A percentile compares a stretch with the other conserved stretches of the same genome.
Conservation (phyloP, 2,329 filamentous ascomycete genomes). For the Hymenoscyphus linearis region DNA sequence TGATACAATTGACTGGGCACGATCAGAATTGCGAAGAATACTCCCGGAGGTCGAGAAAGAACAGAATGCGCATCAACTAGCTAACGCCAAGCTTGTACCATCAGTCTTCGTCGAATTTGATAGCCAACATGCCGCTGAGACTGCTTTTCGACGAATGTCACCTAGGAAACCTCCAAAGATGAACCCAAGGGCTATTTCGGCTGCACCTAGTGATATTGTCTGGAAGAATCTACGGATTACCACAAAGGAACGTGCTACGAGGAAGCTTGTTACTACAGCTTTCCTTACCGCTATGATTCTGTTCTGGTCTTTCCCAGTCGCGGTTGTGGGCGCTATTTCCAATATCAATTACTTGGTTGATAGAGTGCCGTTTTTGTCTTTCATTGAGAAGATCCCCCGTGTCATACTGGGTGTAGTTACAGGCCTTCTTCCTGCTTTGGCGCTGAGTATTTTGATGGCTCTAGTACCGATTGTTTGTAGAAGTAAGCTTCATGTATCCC, state of each 20-base stretch:
- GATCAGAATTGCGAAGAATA: constrained; percentile 70
- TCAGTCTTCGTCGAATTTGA: constrained; percentile 89
- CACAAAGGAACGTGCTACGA: constrained; percentile 75
- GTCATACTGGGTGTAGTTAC: constrained; percentile 74
- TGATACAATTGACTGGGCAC: constrained; percentile 87
- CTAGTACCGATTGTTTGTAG: constrained; percentile 78
- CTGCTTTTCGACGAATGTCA: constrained; percentile 75
- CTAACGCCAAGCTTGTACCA: constrained; percentile 50
- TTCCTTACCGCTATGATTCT: constrained; percentile 74
- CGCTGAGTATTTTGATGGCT: constrained; percentile 78
- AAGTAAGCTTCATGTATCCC: constrained; percentile 41
- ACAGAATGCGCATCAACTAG: constrained; percentile 59
- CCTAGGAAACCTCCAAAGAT: constrained; percentile 78
- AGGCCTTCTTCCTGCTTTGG: constrained; percentile 73
- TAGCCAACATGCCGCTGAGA: constrained; percentile 74
- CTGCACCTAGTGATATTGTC: constrained; percentile 75
- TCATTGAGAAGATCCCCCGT: constrained; percentile 65
- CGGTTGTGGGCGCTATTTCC: constrained; percentile 76
- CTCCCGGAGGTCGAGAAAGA: constrained; percentile 64
- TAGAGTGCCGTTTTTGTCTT: constrained; percentile 61
- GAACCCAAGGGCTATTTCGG: constrained; percentile 74
- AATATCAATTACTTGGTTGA: constrained; percentile 69
- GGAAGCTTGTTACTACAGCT: constrained; percentile 59
- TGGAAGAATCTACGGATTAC: constrained; percentile 80
- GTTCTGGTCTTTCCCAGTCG: constrained; percentile 76